Base-by-base conservation (phyloP, 192 early-diverging fungal genomes). In the Entophlyctis helioformis region DNA sequence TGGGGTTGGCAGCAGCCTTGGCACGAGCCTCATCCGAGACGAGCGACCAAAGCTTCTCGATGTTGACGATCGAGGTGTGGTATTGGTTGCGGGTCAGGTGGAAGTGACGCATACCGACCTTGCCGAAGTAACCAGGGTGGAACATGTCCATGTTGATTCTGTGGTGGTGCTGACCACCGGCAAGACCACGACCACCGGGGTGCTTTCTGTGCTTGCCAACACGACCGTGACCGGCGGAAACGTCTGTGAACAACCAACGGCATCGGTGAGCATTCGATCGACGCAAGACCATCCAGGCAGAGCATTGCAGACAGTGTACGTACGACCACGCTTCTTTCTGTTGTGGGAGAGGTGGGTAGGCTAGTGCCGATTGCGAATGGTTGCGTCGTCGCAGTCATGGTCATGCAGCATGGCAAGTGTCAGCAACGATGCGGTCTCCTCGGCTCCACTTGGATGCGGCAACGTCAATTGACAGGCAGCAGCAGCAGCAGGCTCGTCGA, bases 111-210 rank as follows among this genome's bases (percentile, higher is more conserved):
- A 95, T 95, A 91, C 95, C 95, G 73, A 98, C 92, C 79, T 98
- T 96, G 76, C 95, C 95, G 61, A 93, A 98, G 89, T 98, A 98
- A 69, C 95, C 95, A 56, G 95, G 95, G 79, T 98, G 95, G 85
- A 90, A 96, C 84, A 90, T 98, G 77, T 98, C 95, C 86, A 98
- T 91, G 81, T 95, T 91, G 74, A 95, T 96, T 60, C 92, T 83
- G 81, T 98, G 91, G 73, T 98, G 95, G 74, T 96, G 91, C 71
- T 86, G 83, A 82, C 95, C 95, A 86, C 95, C 92, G 71, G 95
- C 95, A 62, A 95, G 75, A 98, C 95, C 95, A 71, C 95, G 84
- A 83, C 58, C 56, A 32, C 94, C 95, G 59, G 95, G 91, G 72
- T 98, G 95, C 84, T 98, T 98, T 57, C 92, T 79, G 84, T 98